These are phyloP conservation scores for Tricladium varicosporioides DNA, from an alignment of 2,329 filamentous ascomycete species.

Conservation along the genomic window DNA sequence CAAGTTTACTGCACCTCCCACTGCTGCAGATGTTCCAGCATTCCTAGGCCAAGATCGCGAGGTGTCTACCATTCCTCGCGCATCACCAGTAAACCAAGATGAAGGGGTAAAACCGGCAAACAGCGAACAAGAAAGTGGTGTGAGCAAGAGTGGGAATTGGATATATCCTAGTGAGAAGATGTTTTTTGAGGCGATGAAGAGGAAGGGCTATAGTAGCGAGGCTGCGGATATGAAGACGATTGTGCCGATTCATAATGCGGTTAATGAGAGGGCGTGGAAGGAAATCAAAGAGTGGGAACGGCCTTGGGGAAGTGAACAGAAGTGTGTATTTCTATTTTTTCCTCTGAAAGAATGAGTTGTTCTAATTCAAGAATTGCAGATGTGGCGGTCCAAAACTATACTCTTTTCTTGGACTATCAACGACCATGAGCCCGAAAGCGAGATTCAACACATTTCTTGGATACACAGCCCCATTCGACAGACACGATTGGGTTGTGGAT, in stretches of 20 bases:
- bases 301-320: constrained; percentile 57
- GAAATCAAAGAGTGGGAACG: constrained; percentile 90
- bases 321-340: constrained; percentile 41
- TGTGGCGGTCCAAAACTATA: constrained; percentile 80
- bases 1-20: constrained; percentile 14
- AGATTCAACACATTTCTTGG: constrained; percentile 79
- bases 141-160: constrained; percentile 78
- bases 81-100: constrained; percentile 40
- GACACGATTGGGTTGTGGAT: constrained; percentile 97
- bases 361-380: constrained; percentile 32
- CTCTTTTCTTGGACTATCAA: constrained; percentile 74
- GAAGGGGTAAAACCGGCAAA: constrained; percentile 59
- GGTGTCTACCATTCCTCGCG: constrained; percentile 76
- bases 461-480: constrained; percentile 90
- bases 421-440: constrained; percentile 75
- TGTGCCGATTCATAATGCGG: constrained; percentile 96
- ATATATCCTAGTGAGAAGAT: constrained; percentile 95
- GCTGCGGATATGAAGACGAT: constrained; percentile 83
- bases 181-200: constrained; percentile 96
- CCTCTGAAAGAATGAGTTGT: not conserved
- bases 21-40: constrained; percentile 4
- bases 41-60: constrained; percentile 65
- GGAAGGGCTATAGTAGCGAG: constrained; percentile 74
- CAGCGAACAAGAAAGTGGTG: constrained; percentile 72
- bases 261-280: constrained; percentile 93